A percentile compares a stretch with the other conserved stretches of the same genome.
phyloP scores from a whole-genome alignment of 768 basidiomycete species.

The Lactarius sanguifluus region DNA sequence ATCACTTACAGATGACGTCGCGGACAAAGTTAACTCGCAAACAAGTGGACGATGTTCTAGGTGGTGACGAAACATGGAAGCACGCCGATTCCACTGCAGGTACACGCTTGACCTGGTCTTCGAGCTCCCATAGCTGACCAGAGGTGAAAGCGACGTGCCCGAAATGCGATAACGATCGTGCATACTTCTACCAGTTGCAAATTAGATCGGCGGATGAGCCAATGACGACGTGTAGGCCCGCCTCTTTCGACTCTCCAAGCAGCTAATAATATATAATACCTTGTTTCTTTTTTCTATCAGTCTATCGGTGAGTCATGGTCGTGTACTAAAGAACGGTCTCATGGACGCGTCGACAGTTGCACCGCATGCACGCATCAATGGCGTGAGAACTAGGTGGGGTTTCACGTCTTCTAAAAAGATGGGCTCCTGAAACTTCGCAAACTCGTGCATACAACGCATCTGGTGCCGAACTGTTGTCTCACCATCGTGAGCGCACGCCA shows the following conservation, averaged over 20 bases:
- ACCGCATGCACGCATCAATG: conserved; percentile 63
- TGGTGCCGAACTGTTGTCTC: background rate
- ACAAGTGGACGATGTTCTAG: conserved; percentile 92
- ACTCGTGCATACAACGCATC: background rate
- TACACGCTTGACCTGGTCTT: conserved; percentile 33
- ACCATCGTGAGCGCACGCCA: background rate
- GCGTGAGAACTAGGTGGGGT: conserved; percentile 52
- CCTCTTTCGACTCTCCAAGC: conserved; percentile 7
- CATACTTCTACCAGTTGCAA: conserved; percentile 95
- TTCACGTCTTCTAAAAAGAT: background rate
- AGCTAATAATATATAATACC: background rate
- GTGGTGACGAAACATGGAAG: conserved; percentile 91
- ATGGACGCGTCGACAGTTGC: conserved; percentile 43
- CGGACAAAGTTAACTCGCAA: conserved; percentile 85
- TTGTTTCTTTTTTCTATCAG: conserved; percentile 36
- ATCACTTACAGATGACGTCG: conserved; percentile 76
- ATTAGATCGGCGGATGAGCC: conserved; percentile 93
- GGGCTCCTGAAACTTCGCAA: background rate
- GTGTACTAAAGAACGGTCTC: background rate
- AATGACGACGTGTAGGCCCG: conserved; percentile 61
- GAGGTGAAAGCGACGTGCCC: conserved; percentile 45
- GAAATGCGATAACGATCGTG: conserved; percentile 82
- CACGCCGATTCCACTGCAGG: conserved; percentile 88
- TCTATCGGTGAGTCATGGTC: conserved; percentile 47
- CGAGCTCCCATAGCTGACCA: conserved; percentile 1